Evolutionary conservation across 164 flowering plant species (phyloP).

Genomic region (Taxillus chinensis): DNA sequence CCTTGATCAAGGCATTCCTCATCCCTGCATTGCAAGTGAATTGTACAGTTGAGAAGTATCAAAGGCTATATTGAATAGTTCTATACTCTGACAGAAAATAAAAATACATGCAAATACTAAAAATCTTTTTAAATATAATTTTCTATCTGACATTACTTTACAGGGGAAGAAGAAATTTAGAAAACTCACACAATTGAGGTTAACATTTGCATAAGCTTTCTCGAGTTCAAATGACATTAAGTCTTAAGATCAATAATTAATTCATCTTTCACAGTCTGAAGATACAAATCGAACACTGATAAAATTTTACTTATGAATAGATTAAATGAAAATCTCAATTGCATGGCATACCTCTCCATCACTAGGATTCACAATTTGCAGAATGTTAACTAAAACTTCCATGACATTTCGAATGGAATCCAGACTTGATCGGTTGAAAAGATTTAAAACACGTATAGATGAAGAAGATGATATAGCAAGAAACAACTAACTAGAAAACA

Average conservation of each 20-base stretch:
- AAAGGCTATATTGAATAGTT: too few relatives aligned
- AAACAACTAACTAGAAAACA: not conserved
- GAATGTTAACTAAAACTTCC: conserved; percentile 80
- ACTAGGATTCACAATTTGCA: conserved; percentile 73
- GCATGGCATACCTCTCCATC: conserved; percentile 68
- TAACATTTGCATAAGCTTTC: conserved; percentile 72
- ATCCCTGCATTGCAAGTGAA: conserved; percentile 42
- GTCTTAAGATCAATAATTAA: conserved; percentile 77
- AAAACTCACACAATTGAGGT: conserved; percentile 58
- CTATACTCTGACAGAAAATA: too few relatives aligned
- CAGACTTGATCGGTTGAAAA: conserved; percentile 46
- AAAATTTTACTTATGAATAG: not conserved
- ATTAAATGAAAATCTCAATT: not conserved
- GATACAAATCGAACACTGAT: not conserved
- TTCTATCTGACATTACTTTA: not conserved
- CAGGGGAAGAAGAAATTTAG: not conserved
- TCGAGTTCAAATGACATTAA: conserved; percentile 74
- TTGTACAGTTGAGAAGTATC: not conserved
- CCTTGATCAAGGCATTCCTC: conserved; percentile 80
- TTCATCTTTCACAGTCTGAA: conserved; percentile 84
- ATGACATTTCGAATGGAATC: conserved; percentile 60
- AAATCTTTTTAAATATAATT: too few relatives aligned
- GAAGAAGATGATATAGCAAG: not conserved
- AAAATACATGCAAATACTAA: too few relatives aligned
- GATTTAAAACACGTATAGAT: not conserved